Evolutionary conservation across 768 basidiomycete species (phyloP).

Genomic region (Rubroboletus satanas): DNA sequence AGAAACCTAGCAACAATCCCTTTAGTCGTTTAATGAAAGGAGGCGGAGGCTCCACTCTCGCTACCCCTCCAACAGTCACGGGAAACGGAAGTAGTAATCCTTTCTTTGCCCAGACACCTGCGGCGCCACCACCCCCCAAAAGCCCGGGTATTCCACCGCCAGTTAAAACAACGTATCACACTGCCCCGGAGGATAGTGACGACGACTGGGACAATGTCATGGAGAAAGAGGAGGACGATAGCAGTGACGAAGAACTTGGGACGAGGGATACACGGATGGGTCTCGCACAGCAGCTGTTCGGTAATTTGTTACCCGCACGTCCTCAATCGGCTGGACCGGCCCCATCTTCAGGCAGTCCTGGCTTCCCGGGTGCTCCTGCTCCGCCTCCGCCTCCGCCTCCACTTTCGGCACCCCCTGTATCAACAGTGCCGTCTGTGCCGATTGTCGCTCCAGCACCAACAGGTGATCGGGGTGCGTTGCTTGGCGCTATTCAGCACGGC

Average conservation of each 20-base stretch:
- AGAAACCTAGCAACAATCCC: constrained; percentile 70
- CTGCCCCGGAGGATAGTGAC: constrained; percentile 54
- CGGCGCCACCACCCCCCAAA: constrained; percentile 36
- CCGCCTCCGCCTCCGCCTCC: constrained; percentile 40
- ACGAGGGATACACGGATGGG: constrained; percentile 59
- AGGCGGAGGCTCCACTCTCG: constrained; percentile 34
- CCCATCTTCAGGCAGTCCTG: constrained; percentile 17
- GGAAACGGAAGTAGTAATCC: constrained; percentile 64
- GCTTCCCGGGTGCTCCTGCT: constrained; percentile 33
- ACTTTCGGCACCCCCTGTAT: constrained; percentile 31
- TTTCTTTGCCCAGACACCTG: constrained; percentile 52
- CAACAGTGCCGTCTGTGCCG: constrained; percentile 20
- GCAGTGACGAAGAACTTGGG: constrained; percentile 77
- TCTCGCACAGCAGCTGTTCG: constrained; percentile 79
- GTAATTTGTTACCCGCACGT: constrained; percentile 56
- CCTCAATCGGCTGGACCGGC: constrained; percentile 52
- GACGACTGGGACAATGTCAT: constrained; percentile 86
- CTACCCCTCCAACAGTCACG: constrained; percentile 19
- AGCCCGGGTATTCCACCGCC: constrained; percentile 40
- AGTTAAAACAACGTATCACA: constrained; percentile 56
- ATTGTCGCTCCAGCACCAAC: constrained; percentile 38
- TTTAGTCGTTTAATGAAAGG: constrained; percentile 67
- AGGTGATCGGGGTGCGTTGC: constrained; percentile 60
- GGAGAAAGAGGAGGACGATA: constrained; percentile 68
- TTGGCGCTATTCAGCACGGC: constrained; percentile 79